Conservation (phyloP, 306 rosid species). For the Luffa acutangula region DNA sequence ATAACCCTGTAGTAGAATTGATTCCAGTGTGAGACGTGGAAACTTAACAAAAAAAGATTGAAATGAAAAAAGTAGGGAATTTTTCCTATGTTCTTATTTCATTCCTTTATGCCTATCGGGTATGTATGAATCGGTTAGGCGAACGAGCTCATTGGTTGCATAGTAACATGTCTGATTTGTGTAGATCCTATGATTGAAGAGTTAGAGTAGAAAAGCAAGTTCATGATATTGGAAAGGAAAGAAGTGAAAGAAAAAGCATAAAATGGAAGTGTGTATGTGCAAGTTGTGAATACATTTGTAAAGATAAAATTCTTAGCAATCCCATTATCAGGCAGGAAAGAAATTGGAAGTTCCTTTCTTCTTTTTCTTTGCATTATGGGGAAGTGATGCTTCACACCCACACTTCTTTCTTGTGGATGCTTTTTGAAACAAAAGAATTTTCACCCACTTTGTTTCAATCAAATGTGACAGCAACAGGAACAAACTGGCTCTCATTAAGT, state of each 20-base stretch:
- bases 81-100: background rate
- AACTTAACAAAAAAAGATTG: background rate
- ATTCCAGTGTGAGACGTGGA: background rate
- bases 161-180: background rate
- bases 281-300: background rate
- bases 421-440: background rate
- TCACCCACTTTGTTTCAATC: background rate
- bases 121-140: background rate
- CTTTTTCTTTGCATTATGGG: constrained; percentile 7
- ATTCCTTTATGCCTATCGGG: background rate
- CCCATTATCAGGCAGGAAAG: background rate
- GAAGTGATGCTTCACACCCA: constrained; percentile 16
- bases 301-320: background rate
- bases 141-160: background rate
- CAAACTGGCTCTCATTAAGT: background rate
- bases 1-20: background rate
- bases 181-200: background rate
- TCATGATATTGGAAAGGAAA: background rate
- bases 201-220: background rate
- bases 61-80: background rate
- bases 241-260: background rate
- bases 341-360: constrained; percentile 3
- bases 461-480: background rate
- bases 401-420: constrained; percentile 14
- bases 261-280: background rate